Evolutionary conservation across 495 filamentous ascomycete species (phyloP).

Genomic region (Thozetella sp.): DNA sequence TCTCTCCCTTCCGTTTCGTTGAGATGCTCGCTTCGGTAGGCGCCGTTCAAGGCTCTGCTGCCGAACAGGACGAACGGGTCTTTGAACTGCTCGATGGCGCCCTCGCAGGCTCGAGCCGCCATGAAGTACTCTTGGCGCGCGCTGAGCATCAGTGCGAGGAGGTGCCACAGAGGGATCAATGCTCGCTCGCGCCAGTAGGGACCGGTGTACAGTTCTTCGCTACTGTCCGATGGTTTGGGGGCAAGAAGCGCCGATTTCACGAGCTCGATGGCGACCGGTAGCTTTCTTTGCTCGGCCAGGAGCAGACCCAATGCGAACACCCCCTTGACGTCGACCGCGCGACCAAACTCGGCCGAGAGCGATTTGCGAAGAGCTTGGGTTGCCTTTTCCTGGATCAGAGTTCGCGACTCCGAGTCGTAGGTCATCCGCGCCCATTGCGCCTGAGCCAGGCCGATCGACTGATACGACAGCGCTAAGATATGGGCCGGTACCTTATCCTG

Average conservation of each 20-base stretch:
- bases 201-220: conserved; percentile 33
- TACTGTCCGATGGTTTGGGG: conserved; percentile 32
- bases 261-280: conserved; percentile 74
- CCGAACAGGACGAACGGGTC: conserved; percentile 60
- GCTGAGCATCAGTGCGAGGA: conserved; percentile 82
- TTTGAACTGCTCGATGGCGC: conserved; percentile 85
- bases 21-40: conserved; percentile 55
- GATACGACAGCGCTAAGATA: conserved; percentile 69
- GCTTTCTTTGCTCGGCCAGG: conserved; percentile 78
- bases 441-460: conserved; percentile 79
- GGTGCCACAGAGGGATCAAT: conserved; percentile 77
- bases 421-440: conserved; percentile 86
- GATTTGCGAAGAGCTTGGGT: conserved; percentile 73
- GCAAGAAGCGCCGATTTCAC: conserved; percentile 61
- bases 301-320: conserved; percentile 79
- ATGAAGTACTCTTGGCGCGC: conserved; percentile 82
- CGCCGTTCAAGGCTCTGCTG: conserved; percentile 39
- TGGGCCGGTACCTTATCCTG: conserved; percentile 45
- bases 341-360: conserved; percentile 62
- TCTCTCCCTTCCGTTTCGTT: conserved; percentile 40
- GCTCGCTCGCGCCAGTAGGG: conserved; percentile 54
- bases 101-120: conserved; percentile 80
- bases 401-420: conserved; percentile 66
- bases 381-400: conserved; percentile 71
- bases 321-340: conserved; percentile 65